These are phyloP conservation scores for Candida ficus DNA, from an alignment of 805 yeast species.

Conservation along the genomic window DNA sequence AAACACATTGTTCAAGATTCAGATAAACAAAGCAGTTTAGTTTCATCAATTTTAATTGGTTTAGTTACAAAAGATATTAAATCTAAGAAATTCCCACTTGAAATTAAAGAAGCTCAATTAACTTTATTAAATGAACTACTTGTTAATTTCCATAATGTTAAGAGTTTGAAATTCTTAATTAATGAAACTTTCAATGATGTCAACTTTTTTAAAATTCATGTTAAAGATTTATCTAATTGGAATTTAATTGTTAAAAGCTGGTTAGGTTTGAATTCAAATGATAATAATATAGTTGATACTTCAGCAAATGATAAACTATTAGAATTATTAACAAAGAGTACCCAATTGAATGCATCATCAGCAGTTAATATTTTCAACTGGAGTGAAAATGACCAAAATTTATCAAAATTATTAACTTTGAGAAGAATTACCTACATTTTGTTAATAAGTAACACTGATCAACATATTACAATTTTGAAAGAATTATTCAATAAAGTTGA, in stretches of 20 bases:
- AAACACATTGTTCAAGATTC: conserved; percentile 37
- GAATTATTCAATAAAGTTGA: conserved; percentile 45
- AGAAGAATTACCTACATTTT: conserved; percentile 61
- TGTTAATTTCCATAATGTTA: conserved; percentile 29
- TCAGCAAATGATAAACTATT: conserved; percentile 41
- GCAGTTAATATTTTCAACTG: conserved; percentile 66
- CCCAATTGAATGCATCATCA: conserved; percentile 36
- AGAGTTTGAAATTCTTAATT: conserved; percentile 60
- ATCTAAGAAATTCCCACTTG: conserved; percentile 33
- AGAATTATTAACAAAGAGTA: conserved; percentile 40
- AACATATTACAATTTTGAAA: conserved; percentile 41
- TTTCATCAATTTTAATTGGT: conserved; percentile 50
- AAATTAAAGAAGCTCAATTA: conserved; percentile 37
- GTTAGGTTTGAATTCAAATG: conserved; percentile 48
- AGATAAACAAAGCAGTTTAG: conserved; percentile 51
- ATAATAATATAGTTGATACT: not conserved
- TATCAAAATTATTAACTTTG: conserved; percentile 45
- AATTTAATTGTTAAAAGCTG: conserved; percentile 51
- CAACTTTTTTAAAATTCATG: conserved; percentile 42
- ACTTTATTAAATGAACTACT: conserved; percentile 36
- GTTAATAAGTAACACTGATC: conserved; percentile 56
- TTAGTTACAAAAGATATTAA: conserved; percentile 50
- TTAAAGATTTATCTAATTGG: conserved; percentile 41
- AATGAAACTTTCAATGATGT: conserved; percentile 62
- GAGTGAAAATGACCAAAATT: conserved; percentile 60